phyloP scores from a whole-genome alignment of 331 rosid species.

The Dryas integrifolia region DNA sequence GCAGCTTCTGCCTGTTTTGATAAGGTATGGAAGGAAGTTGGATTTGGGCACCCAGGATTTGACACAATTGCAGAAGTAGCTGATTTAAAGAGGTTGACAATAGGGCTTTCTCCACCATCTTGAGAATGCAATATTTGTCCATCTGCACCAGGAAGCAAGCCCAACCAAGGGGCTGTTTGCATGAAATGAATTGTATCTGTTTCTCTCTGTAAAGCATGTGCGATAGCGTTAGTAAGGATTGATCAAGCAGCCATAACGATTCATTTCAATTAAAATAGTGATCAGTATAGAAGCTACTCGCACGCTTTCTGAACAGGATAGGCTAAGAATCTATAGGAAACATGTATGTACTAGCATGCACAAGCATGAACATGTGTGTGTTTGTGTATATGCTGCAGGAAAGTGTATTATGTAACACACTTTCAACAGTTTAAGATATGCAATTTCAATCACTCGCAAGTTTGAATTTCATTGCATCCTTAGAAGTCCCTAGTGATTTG shows the following conservation, averaged over 20 bases:
- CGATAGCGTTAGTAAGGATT: conserved; percentile 11
- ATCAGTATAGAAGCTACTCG: background rate
- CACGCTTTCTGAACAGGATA: background rate
- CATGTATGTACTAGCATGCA: background rate
- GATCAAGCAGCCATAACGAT: conserved; percentile 8
- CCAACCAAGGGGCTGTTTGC: conserved; percentile 99
- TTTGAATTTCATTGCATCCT: background rate
- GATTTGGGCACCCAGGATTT: conserved; percentile 63
- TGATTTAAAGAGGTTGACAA: conserved; percentile 80
- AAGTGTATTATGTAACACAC: background rate
- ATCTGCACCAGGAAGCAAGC: conserved; percentile 83
- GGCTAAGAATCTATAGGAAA: background rate
- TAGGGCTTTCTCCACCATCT: conserved; percentile 91
- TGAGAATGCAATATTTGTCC: conserved; percentile 83
- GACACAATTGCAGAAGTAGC: conserved; percentile 72
- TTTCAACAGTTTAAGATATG: background rate
- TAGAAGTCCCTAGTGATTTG: background rate
- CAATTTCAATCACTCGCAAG: background rate
- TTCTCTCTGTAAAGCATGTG: conserved; percentile 66
- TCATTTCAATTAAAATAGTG: background rate
- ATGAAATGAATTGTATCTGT: conserved; percentile 76
- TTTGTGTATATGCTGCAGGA: background rate
- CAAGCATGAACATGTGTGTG: background rate
- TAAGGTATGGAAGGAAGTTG: conserved; percentile 68
- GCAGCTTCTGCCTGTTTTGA: conserved; percentile 99